These are phyloP conservation scores for Teratosphaeria nubilosa DNA, from an alignment of 2,329 filamentous ascomycete species.

Conservation along the genomic window DNA sequence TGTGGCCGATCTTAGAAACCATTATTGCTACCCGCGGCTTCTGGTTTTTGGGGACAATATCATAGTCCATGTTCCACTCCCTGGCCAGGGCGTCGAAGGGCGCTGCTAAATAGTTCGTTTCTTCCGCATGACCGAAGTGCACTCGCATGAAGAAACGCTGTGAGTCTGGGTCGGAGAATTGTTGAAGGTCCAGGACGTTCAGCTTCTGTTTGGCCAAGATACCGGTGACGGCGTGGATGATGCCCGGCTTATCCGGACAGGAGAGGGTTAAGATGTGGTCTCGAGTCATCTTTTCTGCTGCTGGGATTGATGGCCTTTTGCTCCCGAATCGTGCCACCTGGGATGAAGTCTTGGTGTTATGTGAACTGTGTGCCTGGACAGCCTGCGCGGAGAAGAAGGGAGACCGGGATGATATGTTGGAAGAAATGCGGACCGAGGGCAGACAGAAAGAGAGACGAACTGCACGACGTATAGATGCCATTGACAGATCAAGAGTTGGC, in stretches of 20 bases:
- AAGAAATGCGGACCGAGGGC: background rate
- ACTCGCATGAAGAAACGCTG: slow-evolving; percentile 82
- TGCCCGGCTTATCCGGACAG: slow-evolving; percentile 75
- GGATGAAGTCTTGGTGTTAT: background rate
- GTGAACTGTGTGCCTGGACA: background rate
- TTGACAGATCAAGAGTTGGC: background rate
- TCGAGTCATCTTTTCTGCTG: slow-evolving; percentile 8
- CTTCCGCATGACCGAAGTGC: slow-evolving; percentile 57
- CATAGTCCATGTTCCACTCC: slow-evolving; percentile 59
- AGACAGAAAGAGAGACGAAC: background rate
- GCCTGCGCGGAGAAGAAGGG: background rate
- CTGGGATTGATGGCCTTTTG: background rate
- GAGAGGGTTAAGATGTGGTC: slow-evolving; percentile 71
- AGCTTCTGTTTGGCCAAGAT: slow-evolving; percentile 62
- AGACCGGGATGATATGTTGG: background rate
- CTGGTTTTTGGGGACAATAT: slow-evolving; percentile 56
- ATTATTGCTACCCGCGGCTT: slow-evolving; percentile 75
- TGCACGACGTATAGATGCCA: background rate
- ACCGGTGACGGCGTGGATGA: slow-evolving; percentile 74
- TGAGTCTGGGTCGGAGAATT: slow-evolving; percentile 67
- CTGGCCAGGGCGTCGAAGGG: slow-evolving; percentile 53
- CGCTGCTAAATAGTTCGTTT: slow-evolving; percentile 40
- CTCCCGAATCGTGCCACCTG: background rate
- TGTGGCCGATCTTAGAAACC: slow-evolving; percentile 84
- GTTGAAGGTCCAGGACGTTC: slow-evolving; percentile 76